Base-by-base conservation (phyloP, 1,139 yeast genomes). In the Pichia sp. region DNA sequence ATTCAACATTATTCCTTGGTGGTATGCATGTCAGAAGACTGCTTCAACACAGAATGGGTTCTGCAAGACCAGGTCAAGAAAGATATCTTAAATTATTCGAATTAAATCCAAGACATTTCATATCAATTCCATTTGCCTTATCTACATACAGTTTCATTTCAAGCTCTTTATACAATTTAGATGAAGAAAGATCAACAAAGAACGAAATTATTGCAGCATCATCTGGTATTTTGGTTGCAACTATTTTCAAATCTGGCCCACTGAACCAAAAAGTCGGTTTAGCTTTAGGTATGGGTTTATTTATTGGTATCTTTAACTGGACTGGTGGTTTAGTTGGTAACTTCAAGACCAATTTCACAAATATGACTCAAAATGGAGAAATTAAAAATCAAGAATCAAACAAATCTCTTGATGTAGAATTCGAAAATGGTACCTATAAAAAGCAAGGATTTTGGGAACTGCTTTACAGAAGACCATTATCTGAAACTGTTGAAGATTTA, bases 371-470 rank as follows among this genome's bases (percentile, higher is more conserved):
- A 27, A 49, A 47, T 10, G 57, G 57, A n/a, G 45, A 52, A 44
- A 52, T 58, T 33, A 45, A 59, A 10, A 52, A 59, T 41, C 62
- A 58, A 50, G 55, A 39, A 35, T 51, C 57, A 32, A 59, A 58
- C 40, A 52, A 50, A 43, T 45, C 51, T 5, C 44, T 59, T 33
- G 67, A 65, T 38, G 68, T 61, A 47, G 69, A 71, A 47, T 70
- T 67, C 41, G 52, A 48, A 23, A 53, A 55, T 40, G 58, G 58
- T 32, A 51, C 57, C 16, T 55, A 57, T 48, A 67, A 67, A 48
- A 75, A 75, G 61, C 92, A 83, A 66, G 79, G 80, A 36, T 84
- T 84, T 68, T 85, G 90, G 88, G 94, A 85, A 54, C 81, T 81
- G 40, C 79, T 81, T 65, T 78, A 80, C 68, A 80, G 95, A 71